Evolutionary conservation across 2,329 filamentous ascomycete genomes (phyloP), one percentile per base, ranked within the genome.

Genomic region (Botrytis deweyae): DNA sequence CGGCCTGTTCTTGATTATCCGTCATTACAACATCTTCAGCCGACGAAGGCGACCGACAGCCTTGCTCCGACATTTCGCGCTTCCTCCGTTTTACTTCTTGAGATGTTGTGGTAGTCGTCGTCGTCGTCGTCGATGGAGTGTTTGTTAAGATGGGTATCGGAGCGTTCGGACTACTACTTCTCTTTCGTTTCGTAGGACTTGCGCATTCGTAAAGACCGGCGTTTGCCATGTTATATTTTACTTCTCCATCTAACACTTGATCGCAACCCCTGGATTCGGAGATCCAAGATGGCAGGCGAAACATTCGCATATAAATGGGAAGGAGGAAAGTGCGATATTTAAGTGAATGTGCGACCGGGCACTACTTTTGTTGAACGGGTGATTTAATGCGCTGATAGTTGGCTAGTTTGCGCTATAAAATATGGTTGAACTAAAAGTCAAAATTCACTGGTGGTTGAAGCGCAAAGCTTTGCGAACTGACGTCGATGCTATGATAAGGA

Each of bases 221-320:
- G 72, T 78, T 72, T 69, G 78, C 78, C 80, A 81, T 85, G 76
- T 84, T 83, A 77, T 83, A 80, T 75, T 83, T 83, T 77, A 82
- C 81, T 78, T 84, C 82, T 77, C 80, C 80, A 81, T 81, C 75
- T 79, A 85, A 80, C 76, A 84, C 82, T 82, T 84, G 85, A 73
- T 89, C 87, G 83, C 85, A 87, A 85, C 85, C 87, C 86, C 86
- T 85, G 77, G 86, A 83, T 79, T 89, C 88, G 79, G 86, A 85
- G 80, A 85, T 84, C 87, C 88, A 90, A 75, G 79, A 78, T 73
- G 76, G 69, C 80, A 90, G 88, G 78, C 87, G 85, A 83, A 90
- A 90, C 88, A 90, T 90, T 83, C 85, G 84, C 83, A 85, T 83
- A 81, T 82, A 81, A 72, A 65, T 29, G 46, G 18, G 55, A 70